Percentiles rank a stretch among this genome's conserved stretches.
Evolutionary conservation across 495 filamentous ascomycete genomes (phyloP).

Genomic region (Eremomyces bilateralis): DNA sequence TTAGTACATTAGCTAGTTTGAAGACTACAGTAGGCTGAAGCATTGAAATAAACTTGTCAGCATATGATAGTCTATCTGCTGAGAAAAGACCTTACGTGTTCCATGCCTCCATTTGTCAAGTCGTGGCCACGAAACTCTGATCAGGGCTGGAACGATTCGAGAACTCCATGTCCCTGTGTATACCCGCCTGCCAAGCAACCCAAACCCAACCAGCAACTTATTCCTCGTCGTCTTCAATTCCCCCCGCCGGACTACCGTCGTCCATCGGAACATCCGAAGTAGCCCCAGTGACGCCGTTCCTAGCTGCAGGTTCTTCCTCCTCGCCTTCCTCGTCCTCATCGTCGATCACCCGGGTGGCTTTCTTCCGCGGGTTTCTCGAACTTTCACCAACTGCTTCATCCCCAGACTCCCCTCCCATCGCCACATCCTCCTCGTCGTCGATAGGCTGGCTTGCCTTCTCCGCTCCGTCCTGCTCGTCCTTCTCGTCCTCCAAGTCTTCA

Average conservation of each 20-base stretch:
- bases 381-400: constrained; percentile 12
- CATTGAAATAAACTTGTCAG: too few relatives aligned
- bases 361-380: constrained; percentile 10
- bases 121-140: too few relatives aligned
- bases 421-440: neutral
- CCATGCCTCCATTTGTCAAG: too few relatives aligned
- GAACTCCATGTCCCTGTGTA: too few relatives aligned
- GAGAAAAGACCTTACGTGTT: too few relatives aligned
- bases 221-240: too few relatives aligned
- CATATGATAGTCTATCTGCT: too few relatives aligned
- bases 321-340: constrained; percentile 21
- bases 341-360: constrained; percentile 14
- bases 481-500: constrained; percentile 9
- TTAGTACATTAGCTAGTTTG: too few relatives aligned
- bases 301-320: neutral
- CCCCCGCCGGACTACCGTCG: neutral
- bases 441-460: constrained; percentile 2
- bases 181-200: too few relatives aligned
- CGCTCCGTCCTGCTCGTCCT: constrained; percentile 3
- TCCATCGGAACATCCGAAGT: neutral
- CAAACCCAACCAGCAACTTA: too few relatives aligned
- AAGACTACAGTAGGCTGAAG: too few relatives aligned
- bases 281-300: neutral
- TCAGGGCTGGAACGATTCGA: too few relatives aligned
- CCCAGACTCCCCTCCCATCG: constrained; percentile 4